Conservation (phyloP, 2,329 filamentous ascomycete genomes). For the Coleophoma cylindrospora region DNA sequence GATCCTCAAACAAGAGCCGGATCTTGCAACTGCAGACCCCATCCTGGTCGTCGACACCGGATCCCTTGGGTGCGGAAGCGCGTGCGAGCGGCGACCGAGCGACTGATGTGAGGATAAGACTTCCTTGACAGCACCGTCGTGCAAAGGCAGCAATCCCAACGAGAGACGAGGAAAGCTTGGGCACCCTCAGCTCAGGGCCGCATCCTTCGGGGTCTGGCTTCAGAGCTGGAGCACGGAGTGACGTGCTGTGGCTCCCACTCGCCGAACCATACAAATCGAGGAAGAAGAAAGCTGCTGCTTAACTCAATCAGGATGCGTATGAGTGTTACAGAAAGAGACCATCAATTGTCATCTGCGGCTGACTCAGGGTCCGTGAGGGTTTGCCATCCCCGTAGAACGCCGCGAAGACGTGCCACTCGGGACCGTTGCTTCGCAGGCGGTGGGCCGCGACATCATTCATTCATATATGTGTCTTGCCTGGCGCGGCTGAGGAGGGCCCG, state of each 20-base stretch:
- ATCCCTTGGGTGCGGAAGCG: no score
- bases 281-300: slow-evolving; percentile 1
- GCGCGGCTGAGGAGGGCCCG: no score
- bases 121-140: no score
- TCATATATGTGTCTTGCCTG: background rate
- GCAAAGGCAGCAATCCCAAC: no score
- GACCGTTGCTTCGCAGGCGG: background rate
- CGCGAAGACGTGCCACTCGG: background rate
- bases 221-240: no score
- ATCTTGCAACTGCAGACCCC: slow-evolving; percentile 21
- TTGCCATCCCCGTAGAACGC: slow-evolving; percentile 3
- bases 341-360: slow-evolving; percentile 7
- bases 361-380: slow-evolving; percentile 2
- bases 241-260: slow-evolving; percentile 6
- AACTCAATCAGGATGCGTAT: slow-evolving; percentile 1
- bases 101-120: no score
- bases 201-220: no score
- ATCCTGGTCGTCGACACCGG: slow-evolving; percentile 10
- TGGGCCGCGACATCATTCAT: slow-evolving; percentile 15
- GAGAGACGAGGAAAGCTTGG: no score
- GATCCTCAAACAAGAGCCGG: slow-evolving; percentile 26
- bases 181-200: no score
- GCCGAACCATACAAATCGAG: slow-evolving; percentile 7
- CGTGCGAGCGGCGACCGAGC: no score
- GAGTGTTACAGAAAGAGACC: slow-evolving; percentile 15